Conservation (phyloP, 306 rosid species). For the Delonix regia region DNA sequence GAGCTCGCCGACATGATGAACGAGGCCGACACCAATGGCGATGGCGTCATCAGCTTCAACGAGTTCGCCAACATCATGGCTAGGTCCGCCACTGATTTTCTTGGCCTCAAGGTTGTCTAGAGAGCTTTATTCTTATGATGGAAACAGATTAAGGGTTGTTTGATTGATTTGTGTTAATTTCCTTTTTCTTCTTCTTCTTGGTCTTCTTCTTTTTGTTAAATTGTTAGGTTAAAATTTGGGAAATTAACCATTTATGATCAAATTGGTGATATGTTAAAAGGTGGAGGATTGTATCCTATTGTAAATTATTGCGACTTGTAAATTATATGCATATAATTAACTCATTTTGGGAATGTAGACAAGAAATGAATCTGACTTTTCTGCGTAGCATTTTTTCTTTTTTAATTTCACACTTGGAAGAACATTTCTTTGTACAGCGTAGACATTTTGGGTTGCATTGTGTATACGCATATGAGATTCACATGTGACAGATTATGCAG, state of each 20-base stretch:
- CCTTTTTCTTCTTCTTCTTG: neutral
- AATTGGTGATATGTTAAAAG: neutral
- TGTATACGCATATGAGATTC: too few species aligned
- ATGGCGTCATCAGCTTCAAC: conserved; percentile 65
- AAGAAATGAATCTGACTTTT: conserved; percentile 1
- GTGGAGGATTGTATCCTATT: neutral
- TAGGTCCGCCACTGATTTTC: conserved; percentile 62
- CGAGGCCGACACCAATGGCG: conserved; percentile 64
- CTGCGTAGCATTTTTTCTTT: neutral
- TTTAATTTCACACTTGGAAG: neutral
- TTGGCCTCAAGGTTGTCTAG: conserved; percentile 37
- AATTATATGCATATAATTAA: neutral
- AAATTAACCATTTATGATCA: neutral
- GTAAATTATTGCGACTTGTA: neutral
- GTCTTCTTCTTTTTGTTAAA: neutral
- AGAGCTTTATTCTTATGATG: neutral
- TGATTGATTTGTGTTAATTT: neutral
- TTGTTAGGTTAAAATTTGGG: neutral
- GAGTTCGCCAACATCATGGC: conserved; percentile 66
- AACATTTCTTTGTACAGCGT: neutral
- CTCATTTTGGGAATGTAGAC: neutral
- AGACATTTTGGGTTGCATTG: neutral
- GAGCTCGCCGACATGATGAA: conserved; percentile 66
- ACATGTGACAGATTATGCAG: too few species aligned
- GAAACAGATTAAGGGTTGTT: neutral